Evolutionary conservation across 1,284 basidiomycete genomes (phyloP), one percentile per base, ranked within the genome.

Genomic region (Moesziomyces sp.): DNA sequence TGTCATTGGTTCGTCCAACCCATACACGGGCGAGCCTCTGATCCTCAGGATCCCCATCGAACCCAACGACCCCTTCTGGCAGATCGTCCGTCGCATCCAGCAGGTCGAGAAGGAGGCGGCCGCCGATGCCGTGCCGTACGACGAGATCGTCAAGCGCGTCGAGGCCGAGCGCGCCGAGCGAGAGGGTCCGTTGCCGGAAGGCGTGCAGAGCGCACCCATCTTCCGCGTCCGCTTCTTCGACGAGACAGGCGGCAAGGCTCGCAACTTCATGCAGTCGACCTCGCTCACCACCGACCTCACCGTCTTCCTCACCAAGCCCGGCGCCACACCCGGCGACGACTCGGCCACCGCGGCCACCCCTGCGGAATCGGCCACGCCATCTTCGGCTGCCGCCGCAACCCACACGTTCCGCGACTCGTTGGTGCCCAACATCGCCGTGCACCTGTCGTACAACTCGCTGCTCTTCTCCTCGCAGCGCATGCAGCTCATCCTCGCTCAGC

Each of bases 221-320:
- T 99, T 97, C 87, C 89, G 94, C 44, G 94, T 98, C 48, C 90
- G 95, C 26, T 98, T 98, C 88, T 95, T 98, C 83, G 96, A 98
- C 83, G 93, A 92, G 83, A 94, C 91, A 3, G 91, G 92, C 70
- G 86, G 89, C 49, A 88, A 78, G 52, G 75, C 83, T 46, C 70
- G 76, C 54, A 74, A 89, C 7, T 83, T 83, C 28, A 57, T 82
- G 77, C 80, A 83, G 54, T 80, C 70, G 34, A 84, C 81, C 28
- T 91, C 90, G 74, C 86, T 93, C 52, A 94, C 93, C 10, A 93
- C 94, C 26, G 97, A 99, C 85, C 87, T 98, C 60, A 97, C 95
- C 14, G 87, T 99, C 69, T 88, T 86, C 81, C 84, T 88, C 53
- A 86, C 80, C 48, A 79, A 78, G 56, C 72, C 76, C 21, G 73